Evolutionary conservation across 1,139 yeast species (phyloP), one percentile per base, ranked within the genome.

Genomic region (Protomyces lactucae-debilis): DNA sequence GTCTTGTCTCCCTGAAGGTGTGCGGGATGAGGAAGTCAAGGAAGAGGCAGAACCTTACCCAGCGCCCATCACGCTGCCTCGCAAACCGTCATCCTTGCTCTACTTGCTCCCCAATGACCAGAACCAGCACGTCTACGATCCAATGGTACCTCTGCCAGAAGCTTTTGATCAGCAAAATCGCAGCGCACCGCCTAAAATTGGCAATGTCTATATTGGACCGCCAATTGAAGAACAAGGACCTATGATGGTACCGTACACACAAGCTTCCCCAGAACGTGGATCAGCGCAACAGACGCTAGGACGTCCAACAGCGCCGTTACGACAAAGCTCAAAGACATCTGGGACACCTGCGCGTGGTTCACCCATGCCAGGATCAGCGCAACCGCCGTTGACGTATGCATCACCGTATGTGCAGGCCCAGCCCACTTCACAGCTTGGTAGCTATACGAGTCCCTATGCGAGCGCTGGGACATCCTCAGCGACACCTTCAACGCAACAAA

Each of bases 1-100:
- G 75, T 98, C 97, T 3, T 93, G 99, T 78, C 82, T 93, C 69
- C 99, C 99, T 0, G 99, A 93, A 75, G 99, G 92, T 73, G 88
- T 92, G 51, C 84, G 98, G 72, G 92, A 88, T 68, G 82, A 84
- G 60, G 53, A 48, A 8, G 87, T 85, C 65, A 98, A 93, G 74
- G 78, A 78, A 67, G 90, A 90, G 57, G 92, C 95, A 70, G 85
- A 86, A 53, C 64, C 72, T 65, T 79, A 76, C 71, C 80, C 76
- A 25, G 71, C 72, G 51, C 83, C 85, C 1, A 73, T 76, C 36
- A 85, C 84, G 28, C 77, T 84, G 40, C 75, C 79, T 61, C 82
- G 96, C 71, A 84, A 87, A 69, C 92, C 88, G 61, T 89, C 97
- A 1, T 99, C 99, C 10, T 81, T 93, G 70, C 86, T 85, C 72